Base-by-base conservation (phyloP, 148 eudicot genomes). In the Rhododendron ferrugineum region DNA sequence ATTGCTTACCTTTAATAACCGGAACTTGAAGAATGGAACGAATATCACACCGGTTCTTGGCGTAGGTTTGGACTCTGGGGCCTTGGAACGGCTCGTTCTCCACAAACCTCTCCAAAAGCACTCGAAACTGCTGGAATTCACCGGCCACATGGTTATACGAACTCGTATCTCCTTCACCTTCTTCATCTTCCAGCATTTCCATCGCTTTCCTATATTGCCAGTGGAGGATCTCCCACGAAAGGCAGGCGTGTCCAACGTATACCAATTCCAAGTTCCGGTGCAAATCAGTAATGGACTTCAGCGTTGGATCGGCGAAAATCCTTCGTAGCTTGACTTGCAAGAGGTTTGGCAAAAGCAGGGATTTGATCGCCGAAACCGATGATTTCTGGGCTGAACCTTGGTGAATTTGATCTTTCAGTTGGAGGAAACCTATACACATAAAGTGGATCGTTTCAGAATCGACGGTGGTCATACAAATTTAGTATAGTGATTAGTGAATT, bases 21-120 rank as follows among this genome's bases (percentile, higher is more conserved):
- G 99, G 98, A 9, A 97, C 94, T 83, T 95, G 98, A 82, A 97
- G 92, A 56, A 97, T 88, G 78, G 85, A 78, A 46, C 89, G 89
- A 50, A 86, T 80, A 62, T 82, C 82, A 82, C 90, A 92, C 60
- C 98, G 91, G 66, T 79, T 90, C 86, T 89, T 91, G 54, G 92
- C 94, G 85, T 90, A 97, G 79, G 92, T 88, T 44, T 91, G 94
- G 87, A 94, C 87, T 77, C 98, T 87, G 15, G 93, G 94, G 50
- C 95, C 98, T 85, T 89, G 92, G 89, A 87, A 97, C n/a, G 88
- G 91, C 84, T 95, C 99, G 68, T 97, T 94, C 86, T 97, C 99
- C 16, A 90, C 83, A 86, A 97, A 95, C 83, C 99, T 86, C 49
- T 88, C 93, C 87, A 94, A 23, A 36, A 94, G 91, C n/a, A 97